These are phyloP conservation scores for Euphorbia corollata DNA, from an alignment of 441 rosid species.

Conservation along the genomic window DNA sequence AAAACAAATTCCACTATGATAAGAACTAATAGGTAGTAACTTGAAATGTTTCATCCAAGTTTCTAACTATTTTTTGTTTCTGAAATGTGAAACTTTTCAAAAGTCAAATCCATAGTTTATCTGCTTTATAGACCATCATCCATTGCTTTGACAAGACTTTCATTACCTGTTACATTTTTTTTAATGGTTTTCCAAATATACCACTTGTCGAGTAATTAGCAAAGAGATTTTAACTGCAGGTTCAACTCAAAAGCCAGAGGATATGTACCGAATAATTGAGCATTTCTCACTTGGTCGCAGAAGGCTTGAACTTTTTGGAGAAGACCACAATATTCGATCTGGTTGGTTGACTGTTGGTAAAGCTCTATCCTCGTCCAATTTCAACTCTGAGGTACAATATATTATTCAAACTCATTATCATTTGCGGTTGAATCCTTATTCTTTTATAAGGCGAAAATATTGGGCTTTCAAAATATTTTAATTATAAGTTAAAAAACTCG, in stretches of 20 bases:
- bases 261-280: constrained; percentile 95
- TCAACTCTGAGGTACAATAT: constrained; percentile 60
- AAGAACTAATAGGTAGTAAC: background rate
- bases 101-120: background rate
- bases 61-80: background rate
- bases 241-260: constrained; percentile 95
- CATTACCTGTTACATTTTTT: background rate
- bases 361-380: constrained; percentile 83
- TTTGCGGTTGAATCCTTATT: background rate
- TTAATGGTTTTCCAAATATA: background rate
- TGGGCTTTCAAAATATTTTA: background rate
- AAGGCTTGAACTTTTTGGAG: constrained; percentile 97
- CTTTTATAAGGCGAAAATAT: constrained; percentile 3
- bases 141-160: background rate
- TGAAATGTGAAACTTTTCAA: background rate
- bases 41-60: background rate
- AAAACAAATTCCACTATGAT: background rate
- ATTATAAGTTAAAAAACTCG: background rate
- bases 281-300: constrained; percentile 95
- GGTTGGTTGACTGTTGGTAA: constrained; percentile 97
- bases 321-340: constrained; percentile 88
- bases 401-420: background rate
- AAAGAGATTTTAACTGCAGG: constrained; percentile 39
- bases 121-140: background rate
- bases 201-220: background rate